Conservation (phyloP, 352 stramenopile species). For the Pythium dissimile region DNA sequence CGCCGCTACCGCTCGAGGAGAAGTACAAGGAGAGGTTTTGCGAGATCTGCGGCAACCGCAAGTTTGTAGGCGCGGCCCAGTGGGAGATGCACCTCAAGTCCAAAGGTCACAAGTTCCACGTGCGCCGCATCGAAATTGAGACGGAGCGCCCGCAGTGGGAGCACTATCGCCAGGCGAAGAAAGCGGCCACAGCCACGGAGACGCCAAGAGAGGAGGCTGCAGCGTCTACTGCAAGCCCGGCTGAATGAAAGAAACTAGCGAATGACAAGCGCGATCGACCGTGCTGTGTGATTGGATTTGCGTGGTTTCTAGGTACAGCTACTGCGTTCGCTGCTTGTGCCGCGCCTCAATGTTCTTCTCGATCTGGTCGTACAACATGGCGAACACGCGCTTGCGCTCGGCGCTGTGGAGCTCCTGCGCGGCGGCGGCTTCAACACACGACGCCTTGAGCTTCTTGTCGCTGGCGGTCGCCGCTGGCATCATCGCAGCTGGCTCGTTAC, state of each 20-base stretch:
- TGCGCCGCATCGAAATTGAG: slow-evolving; percentile 65
- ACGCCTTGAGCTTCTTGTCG: neutral
- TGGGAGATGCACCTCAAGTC: slow-evolving; percentile 74
- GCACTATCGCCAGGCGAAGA: slow-evolving; percentile 17
- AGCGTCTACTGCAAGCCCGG: too few species aligned
- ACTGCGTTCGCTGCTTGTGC: slow-evolving; percentile 41
- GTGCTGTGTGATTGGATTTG: too few species aligned
- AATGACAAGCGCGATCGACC: too few species aligned
- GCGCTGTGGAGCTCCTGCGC: slow-evolving; percentile 27
- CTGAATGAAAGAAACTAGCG: too few species aligned
- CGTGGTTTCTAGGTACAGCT: too few species aligned
- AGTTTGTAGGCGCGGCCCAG: slow-evolving; percentile 66
- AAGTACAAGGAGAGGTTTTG: slow-evolving; percentile 69
- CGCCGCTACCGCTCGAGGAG: slow-evolving; percentile 33
- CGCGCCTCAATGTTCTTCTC: slow-evolving; percentile 44
- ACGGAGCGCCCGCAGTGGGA: slow-evolving; percentile 23
- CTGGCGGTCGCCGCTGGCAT: neutral
- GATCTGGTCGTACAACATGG: slow-evolving; percentile 51
- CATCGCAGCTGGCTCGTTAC: neutral
- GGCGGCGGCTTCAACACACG: slow-evolving; percentile 13
- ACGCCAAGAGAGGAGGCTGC: neutral
- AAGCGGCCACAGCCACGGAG: slow-evolving; percentile 3
- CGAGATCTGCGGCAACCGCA: slow-evolving; percentile 51
- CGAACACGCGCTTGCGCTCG: slow-evolving; percentile 61
- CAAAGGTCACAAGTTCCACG: slow-evolving; percentile 80